Evolutionary conservation across 2,329 filamentous ascomycete species (phyloP).

Genomic region (Alternaria postmessia): DNA sequence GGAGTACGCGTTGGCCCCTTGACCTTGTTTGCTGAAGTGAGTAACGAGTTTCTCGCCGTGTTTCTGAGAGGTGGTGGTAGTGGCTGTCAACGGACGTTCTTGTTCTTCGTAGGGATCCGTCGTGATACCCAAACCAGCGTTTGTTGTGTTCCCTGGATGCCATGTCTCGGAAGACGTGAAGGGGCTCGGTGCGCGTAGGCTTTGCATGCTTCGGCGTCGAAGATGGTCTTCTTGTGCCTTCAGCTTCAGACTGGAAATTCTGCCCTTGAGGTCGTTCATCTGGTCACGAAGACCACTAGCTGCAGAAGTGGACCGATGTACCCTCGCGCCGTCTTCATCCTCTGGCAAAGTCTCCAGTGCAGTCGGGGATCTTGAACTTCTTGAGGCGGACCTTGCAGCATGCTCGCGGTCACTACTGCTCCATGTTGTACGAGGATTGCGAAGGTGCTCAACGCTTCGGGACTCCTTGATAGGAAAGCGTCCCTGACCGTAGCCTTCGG

Average conservation of each 20-base stretch:
- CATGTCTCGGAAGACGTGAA: conserved; percentile 76
- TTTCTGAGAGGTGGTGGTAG: conserved; percentile 26
- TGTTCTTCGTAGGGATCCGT: conserved; percentile 30
- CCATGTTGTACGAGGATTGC: conserved; percentile 41
- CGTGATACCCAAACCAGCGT: conserved; percentile 43
- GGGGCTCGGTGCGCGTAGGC: conserved; percentile 76
- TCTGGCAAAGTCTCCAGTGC: conserved; percentile 54
- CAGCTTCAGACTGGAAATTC: conserved; percentile 80
- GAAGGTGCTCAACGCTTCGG: conserved; percentile 52
- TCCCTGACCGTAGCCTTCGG: conserved; percentile 45
- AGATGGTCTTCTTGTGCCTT: conserved; percentile 81
- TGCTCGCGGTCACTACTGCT: conserved; percentile 33
- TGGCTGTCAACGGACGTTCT: conserved; percentile 16
- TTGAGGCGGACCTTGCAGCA: conserved; percentile 50
- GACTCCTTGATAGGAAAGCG: conserved; percentile 50
- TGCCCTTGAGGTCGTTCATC: conserved; percentile 84
- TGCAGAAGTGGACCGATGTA: conserved; percentile 74
- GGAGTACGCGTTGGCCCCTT: conserved; percentile 1
- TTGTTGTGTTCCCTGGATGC: conserved; percentile 52
- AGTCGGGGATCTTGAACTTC: conserved; percentile 47
- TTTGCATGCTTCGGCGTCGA: conserved; percentile 78
- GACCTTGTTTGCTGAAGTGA: conserved; percentile 7
- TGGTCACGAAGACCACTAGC: conserved; percentile 80
- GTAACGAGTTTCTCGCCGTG: conserved; percentile 28
- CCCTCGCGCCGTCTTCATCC: conserved; percentile 43